phyloP scores from a whole-genome alignment of 2,329 filamentous ascomycete genomes.

The Xenoacremonium recifei region DNA sequence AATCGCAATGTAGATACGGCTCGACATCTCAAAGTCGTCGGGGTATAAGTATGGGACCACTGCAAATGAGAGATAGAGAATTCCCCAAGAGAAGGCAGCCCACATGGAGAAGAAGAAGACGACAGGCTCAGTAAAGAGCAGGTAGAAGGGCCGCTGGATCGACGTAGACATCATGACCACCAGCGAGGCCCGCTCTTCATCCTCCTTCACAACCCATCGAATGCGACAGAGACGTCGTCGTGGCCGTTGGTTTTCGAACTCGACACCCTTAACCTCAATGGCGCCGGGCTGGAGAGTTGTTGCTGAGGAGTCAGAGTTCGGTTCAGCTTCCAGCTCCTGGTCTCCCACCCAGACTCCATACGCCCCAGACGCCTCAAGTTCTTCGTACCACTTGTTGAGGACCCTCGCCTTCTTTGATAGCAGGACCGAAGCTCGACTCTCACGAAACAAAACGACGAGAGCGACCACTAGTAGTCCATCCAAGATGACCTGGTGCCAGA shows the following conservation, averaged over 20 bases:
- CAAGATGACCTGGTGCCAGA: conserved; percentile 79
- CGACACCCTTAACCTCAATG: conserved; percentile 6
- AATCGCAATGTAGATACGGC: conserved; percentile 73
- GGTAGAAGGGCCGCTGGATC: conserved; percentile 73
- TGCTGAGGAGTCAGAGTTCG: conserved; percentile 13
- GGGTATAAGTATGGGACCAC: conserved; percentile 77
- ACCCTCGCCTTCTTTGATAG: conserved; percentile 70
- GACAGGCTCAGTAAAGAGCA: conserved; percentile 73
- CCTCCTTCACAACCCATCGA: conserved; percentile 76
- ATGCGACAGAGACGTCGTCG: conserved; percentile 46
- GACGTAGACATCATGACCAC: conserved; percentile 70
- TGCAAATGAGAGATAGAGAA: conserved; percentile 81
- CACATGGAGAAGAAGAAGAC: conserved; percentile 87
- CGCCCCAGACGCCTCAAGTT: conserved; percentile 64
- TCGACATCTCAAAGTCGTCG: conserved; percentile 62
- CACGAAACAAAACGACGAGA: conserved; percentile 70
- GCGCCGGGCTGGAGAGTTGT: conserved; percentile 11
- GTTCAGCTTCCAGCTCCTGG: conserved; percentile 6
- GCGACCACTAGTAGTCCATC: conserved; percentile 58
- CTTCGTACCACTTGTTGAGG: conserved; percentile 78
- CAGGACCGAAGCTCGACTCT: conserved; percentile 79
- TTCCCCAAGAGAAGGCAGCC: conserved; percentile 86
- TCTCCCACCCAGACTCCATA: conserved; percentile 44
- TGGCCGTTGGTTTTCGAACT: background rate
- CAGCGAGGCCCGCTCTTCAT: conserved; percentile 72